Base-by-base conservation (phyloP, 306 rosid species). In the Dicorynia guianensis region DNA sequence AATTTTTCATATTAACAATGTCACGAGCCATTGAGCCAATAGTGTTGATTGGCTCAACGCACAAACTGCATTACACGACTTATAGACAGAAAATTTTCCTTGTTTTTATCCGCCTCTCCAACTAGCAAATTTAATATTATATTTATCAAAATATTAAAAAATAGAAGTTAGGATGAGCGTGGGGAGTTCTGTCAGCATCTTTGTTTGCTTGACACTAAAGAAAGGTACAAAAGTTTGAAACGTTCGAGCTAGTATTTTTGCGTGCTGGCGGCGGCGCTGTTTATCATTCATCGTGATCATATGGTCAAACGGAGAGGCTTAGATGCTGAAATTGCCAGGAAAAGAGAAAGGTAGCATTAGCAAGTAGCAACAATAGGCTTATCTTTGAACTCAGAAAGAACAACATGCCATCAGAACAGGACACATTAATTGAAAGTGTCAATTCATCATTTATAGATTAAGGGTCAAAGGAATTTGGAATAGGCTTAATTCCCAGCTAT, bases 81-180 rank as follows among this genome's bases (percentile, higher is more conserved):
- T n/a, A n/a, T n/a, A n/a, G n/a, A n/a, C n/a, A n/a, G n/a, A n/a
- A 66, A 78, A 81, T 68, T 57, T 76, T 61, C 50, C 20, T 62
- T 4, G n/a, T 49, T 68, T 74, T 56, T 56, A 70, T 69, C 76
- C 34, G 53, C 78, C 14, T 66, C 71, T 62, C 59, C 74, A 69
- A 69, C 77, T 14, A n/a, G 10, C 35, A 30, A 67, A 36, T 33
- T 18, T 25, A 58, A 15, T 56, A 48, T 10, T 25, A 25, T 25
- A 25, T 25, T 25, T 1, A 25, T 25, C 30, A 25, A 2, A 25
- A 25, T 25, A 25, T 25, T 25, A 25, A 25, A 25, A 25, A 25
- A 25, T 25, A 25, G 2, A 25, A 25, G 30, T 25, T 25, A 64
- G 25, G 47, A 33, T 47, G 35, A 7, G 40, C 36, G 2, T 34